These are phyloP conservation scores for Cutaneotrichosporon curvatum DNA, from an alignment of 1,284 basidiomycete genomes.

Conservation along the genomic window DNA sequence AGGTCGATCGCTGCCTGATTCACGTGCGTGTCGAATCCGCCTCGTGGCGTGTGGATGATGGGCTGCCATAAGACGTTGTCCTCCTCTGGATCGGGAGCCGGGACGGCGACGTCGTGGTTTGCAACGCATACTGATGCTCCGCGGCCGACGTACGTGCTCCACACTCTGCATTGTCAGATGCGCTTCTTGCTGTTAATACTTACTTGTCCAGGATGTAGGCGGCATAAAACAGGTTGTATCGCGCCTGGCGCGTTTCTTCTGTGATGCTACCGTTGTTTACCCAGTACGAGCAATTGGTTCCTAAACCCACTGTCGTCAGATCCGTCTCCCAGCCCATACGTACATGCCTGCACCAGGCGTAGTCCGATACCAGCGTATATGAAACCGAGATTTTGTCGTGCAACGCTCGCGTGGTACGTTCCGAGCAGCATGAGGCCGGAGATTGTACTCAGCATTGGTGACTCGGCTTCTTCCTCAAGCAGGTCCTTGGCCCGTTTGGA, in stretches of 20 bases:
- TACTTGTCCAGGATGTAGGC: constrained; percentile 27
- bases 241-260: constrained; percentile 17
- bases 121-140: constrained; percentile 13
- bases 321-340: background rate
- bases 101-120: constrained; percentile 19
- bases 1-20: constrained; percentile 9
- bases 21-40: constrained; percentile 7
- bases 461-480: constrained; percentile 30
- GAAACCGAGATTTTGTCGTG: constrained; percentile 25
- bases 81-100: constrained; percentile 10
- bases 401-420: constrained; percentile 21
- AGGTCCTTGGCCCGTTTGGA: constrained; percentile 20
- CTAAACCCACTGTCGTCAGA: constrained; percentile 25
- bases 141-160: constrained; percentile 29
- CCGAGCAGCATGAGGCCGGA: constrained; percentile 32
- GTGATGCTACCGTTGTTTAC: constrained; percentile 29
- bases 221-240: constrained; percentile 27
- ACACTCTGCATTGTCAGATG: constrained; percentile 11
- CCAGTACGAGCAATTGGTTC: constrained; percentile 26
- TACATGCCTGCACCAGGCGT: constrained; percentile 19
- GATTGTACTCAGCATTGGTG: constrained; percentile 29
- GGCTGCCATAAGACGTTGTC: constrained; percentile 19
- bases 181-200: background rate
- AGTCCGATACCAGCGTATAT: constrained; percentile 21
- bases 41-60: constrained; percentile 8